These are phyloP conservation scores for Mycoemilia scoparia DNA, from an alignment of 192 early-diverging fungal species.

Conservation along the genomic window DNA sequence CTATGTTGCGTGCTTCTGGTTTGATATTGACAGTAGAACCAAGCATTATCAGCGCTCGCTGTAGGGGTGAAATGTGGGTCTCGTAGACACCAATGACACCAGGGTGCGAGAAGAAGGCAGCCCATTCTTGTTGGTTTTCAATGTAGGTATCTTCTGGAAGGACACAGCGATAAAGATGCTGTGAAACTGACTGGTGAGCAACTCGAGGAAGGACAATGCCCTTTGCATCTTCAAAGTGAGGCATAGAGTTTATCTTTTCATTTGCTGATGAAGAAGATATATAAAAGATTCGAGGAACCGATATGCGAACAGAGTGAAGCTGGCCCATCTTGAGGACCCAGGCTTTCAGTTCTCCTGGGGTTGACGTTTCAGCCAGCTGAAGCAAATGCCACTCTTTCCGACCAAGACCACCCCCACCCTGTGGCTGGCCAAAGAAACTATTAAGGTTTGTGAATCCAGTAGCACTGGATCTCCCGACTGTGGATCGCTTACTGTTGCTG, in stretches of 20 bases:
- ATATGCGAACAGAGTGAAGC: constrained; percentile 50
- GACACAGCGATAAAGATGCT: constrained; percentile 59
- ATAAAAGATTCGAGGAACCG: constrained; percentile 68
- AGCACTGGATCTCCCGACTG: not conserved
- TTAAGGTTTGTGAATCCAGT: constrained; percentile 8
- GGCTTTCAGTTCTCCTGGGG: constrained; percentile 68
- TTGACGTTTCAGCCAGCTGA: constrained; percentile 67
- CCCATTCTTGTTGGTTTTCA: constrained; percentile 50
- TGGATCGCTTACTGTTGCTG: not conserved
- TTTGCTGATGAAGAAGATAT: constrained; percentile 53
- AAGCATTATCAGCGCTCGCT: constrained; percentile 61
- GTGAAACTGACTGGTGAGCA: constrained; percentile 31
- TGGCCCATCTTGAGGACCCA: constrained; percentile 61
- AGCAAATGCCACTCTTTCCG: constrained; percentile 65
- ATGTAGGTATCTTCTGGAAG: constrained; percentile 69
- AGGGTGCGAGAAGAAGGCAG: constrained; percentile 68
- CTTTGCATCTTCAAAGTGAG: constrained; percentile 21
- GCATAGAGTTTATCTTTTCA: constrained; percentile 22
- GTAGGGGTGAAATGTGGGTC: constrained; percentile 61
- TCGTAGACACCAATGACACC: constrained; percentile 89
- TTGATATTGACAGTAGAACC: constrained; percentile 35
- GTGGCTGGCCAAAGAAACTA: too few species aligned
- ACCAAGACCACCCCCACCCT: constrained; percentile 32
- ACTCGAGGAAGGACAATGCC: constrained; percentile 52
- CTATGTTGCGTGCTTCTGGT: constrained; percentile 5